Conservation (phyloP, 441 rosid species). For the Adansonia rubrostipa region DNA sequence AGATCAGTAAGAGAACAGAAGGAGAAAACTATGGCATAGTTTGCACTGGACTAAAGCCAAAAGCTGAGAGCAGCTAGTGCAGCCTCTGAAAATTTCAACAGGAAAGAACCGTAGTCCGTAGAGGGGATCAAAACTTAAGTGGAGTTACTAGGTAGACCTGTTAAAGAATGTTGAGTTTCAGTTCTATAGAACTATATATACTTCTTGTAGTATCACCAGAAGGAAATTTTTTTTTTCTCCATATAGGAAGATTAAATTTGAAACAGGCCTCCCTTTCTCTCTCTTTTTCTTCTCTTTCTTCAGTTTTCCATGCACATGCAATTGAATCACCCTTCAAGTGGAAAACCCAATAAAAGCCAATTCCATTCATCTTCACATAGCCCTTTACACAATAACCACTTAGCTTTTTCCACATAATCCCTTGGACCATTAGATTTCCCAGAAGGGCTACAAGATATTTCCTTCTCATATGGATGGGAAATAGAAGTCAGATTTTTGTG, state of each 20-base stretch:
- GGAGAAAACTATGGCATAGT: neutral
- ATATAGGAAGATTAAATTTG: neutral
- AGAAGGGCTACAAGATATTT: conserved; percentile 4
- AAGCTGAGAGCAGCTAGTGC: conserved; percentile 5
- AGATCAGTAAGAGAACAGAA: neutral
- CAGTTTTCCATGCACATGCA: conserved; percentile 5
- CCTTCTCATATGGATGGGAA: neutral
- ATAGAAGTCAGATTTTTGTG: neutral
- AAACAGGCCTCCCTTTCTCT: neutral
- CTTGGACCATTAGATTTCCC: neutral
- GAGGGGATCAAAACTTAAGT: conserved; percentile 8
- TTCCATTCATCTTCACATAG: neutral
- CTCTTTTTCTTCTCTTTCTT: neutral
- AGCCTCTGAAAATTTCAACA: neutral
- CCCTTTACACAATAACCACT: neutral
- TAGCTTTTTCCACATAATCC: conserved; percentile 8
- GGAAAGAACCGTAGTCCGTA: conserved; percentile 1
- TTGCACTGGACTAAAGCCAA: conserved; percentile 10
- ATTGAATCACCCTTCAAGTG: conserved; percentile 12
- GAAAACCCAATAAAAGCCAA: conserved; percentile 13
- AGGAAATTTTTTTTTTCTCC: neutral
- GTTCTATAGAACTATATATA: neutral
- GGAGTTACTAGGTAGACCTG: neutral
- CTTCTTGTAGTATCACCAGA: neutral
- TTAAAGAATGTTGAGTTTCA: conserved; percentile 12